Evolutionary conservation across 163 green algal genomes (phyloP).

Genomic region (Scenedesmus sp.): DNA sequence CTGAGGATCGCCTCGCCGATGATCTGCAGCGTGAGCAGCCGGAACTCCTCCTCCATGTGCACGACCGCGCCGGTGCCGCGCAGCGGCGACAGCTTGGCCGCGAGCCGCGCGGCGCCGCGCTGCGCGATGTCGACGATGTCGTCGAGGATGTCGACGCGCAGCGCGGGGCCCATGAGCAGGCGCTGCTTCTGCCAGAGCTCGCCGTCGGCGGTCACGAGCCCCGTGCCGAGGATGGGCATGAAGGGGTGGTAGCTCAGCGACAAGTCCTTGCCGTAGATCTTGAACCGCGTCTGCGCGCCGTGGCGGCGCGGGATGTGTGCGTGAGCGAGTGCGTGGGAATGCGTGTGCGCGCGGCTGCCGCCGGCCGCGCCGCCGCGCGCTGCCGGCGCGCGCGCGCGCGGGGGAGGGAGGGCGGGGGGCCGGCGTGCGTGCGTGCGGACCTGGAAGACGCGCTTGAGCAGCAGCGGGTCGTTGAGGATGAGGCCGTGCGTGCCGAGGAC

Average conservation of each 20-base stretch:
- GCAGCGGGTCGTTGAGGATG: constrained; percentile 71
- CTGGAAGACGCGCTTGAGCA: constrained; percentile 88
- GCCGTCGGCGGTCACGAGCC: constrained; percentile 92
- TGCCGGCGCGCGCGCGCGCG: too few relatives aligned
- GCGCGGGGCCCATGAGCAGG: constrained; percentile 83
- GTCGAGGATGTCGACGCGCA: constrained; percentile 93
- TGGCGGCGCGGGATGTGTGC: too few relatives aligned
- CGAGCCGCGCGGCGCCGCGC: constrained; percentile 74
- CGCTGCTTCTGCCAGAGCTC: constrained; percentile 93
- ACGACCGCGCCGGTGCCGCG: constrained; percentile 64
- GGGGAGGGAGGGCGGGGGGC: too few relatives aligned
- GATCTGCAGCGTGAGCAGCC: constrained; percentile 89
- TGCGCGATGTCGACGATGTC: constrained; percentile 88
- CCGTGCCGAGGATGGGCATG: constrained; percentile 92
- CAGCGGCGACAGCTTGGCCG: constrained; percentile 74
- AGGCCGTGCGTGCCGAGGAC: constrained; percentile 72
- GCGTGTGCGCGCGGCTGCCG: too few relatives aligned
- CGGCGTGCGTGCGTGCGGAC: too few relatives aligned
- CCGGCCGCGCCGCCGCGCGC: too few relatives aligned
- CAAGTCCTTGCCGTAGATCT: constrained; percentile 93
- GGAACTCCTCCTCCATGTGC: constrained; percentile 93
- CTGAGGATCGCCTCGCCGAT: constrained; percentile 93
- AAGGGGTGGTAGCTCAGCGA: constrained; percentile 91
- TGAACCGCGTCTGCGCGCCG: constrained; percentile 83
- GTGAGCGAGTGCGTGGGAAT: too few relatives aligned